Percentiles rank a stretch among this genome's conserved stretches.
phyloP scores from a whole-genome alignment of 192 early-diverging fungal species.

The Coemansia sp. region DNA sequence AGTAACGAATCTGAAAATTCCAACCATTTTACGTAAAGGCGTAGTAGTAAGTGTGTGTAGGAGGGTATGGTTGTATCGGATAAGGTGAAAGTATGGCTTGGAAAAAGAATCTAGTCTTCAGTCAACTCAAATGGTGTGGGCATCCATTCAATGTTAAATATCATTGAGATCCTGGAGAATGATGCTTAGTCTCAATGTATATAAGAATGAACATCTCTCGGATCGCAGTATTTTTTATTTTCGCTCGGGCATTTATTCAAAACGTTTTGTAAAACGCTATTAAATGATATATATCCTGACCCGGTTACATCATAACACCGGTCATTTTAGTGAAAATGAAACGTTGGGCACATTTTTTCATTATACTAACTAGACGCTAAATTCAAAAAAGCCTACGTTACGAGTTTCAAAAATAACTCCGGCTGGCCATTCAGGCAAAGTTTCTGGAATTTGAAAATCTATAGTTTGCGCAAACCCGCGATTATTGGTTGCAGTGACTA shows the following conservation, averaged over 20 bases:
- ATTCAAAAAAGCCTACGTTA: constrained; percentile 24
- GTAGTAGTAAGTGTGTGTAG: neutral
- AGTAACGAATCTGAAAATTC: constrained; percentile 21
- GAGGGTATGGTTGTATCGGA: neutral
- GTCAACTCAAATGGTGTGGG: no score
- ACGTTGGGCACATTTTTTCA: neutral
- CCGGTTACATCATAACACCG: neutral
- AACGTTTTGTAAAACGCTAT: neutral
- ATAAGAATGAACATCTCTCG: neutral
- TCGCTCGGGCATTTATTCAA: neutral
- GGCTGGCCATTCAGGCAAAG: constrained; percentile 1
- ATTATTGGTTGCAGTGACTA: neutral
- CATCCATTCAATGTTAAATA: no score
- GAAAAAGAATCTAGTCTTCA: neutral
- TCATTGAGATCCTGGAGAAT: no score
- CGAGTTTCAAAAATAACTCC: constrained; percentile 21
- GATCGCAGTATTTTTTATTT: neutral
- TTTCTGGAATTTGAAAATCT: neutral
- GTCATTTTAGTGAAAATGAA: constrained; percentile 1
- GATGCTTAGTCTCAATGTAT: neutral
- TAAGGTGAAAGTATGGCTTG: neutral
- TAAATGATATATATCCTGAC: neutral
- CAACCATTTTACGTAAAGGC: constrained; percentile 19
- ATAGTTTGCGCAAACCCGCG: neutral
- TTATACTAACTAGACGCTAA: constrained; percentile 1